Conservation (phyloP, 208 protist species). For the Trypanosoma boissoni region DNA sequence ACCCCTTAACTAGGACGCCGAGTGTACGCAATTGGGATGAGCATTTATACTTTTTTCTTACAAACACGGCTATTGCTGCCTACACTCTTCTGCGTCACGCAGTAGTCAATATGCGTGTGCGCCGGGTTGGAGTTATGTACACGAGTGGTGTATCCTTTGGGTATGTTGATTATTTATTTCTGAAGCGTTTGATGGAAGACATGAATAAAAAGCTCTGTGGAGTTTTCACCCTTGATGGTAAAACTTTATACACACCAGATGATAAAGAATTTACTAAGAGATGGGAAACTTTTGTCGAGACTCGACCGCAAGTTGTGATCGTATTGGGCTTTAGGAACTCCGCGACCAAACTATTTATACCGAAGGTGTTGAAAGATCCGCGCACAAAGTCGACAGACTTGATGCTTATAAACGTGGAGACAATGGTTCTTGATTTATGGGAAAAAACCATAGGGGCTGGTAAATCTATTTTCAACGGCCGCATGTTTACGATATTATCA, state of each 20-base stretch:
- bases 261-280: conserved; percentile 14
- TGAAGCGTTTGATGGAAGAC: conserved; percentile 5
- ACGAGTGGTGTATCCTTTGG: conserved; percentile 14
- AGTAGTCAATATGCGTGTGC: conserved; percentile 19
- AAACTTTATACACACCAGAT: background rate
- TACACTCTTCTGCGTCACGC: conserved; percentile 32
- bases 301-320: conserved; percentile 19
- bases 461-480: background rate
- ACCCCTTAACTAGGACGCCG: too few relatives aligned
- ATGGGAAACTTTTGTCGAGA: conserved; percentile 15
- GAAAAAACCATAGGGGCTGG: background rate
- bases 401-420: conserved; percentile 9
- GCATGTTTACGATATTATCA: conserved; percentile 21
- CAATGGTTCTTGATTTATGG: conserved; percentile 3
- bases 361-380: conserved; percentile 13
- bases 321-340: background rate
- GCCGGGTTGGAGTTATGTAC: conserved; percentile 35
- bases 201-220: conserved; percentile 17
- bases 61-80: too few relatives aligned
- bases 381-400: conserved; percentile 10
- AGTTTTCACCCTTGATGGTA: conserved; percentile 21
- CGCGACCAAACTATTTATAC: conserved; percentile 14
- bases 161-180: background rate
- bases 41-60: too few relatives aligned
- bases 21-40: too few relatives aligned